phyloP scores from a whole-genome alignment of 306 rosid genomes.

The Cucumis melo region DNA sequence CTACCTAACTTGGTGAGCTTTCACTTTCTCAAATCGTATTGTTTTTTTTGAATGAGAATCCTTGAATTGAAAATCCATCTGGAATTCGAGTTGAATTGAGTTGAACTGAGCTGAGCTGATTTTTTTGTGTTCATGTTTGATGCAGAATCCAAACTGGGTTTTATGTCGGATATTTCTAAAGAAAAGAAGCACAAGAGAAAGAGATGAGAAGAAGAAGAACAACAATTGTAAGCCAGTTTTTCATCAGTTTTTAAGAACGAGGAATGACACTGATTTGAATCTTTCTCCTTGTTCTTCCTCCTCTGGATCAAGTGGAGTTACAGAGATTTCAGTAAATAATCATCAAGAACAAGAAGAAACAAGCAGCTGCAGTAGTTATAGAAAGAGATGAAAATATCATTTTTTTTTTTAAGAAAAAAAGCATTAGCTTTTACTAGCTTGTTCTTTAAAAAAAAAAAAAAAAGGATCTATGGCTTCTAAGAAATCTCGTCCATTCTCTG shows the following conservation, averaged over 20 bases:
- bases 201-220: neutral
- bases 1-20: neutral
- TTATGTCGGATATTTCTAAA: slow-evolving; percentile 1
- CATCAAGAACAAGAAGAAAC: slow-evolving; percentile 8
- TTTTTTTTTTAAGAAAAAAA: neutral
- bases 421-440: neutral
- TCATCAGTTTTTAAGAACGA: neutral
- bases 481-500: neutral
- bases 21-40: neutral
- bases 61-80: neutral
- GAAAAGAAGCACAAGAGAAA: slow-evolving; percentile 1
- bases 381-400: neutral
- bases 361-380: neutral
- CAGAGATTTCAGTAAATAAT: neutral
- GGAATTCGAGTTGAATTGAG: neutral
- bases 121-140: neutral
- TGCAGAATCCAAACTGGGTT: neutral
- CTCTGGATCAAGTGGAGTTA: slow-evolving; percentile 6
- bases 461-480: neutral
- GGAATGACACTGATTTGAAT: neutral
- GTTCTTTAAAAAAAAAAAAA: neutral
- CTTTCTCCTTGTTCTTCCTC: neutral
- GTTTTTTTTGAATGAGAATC: no score
- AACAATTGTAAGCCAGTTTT: neutral
- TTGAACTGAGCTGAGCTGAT: neutral